Base-by-base conservation (phyloP, 1,284 basidiomycete species). In the Melanopsichium pennsylvanicum region DNA sequence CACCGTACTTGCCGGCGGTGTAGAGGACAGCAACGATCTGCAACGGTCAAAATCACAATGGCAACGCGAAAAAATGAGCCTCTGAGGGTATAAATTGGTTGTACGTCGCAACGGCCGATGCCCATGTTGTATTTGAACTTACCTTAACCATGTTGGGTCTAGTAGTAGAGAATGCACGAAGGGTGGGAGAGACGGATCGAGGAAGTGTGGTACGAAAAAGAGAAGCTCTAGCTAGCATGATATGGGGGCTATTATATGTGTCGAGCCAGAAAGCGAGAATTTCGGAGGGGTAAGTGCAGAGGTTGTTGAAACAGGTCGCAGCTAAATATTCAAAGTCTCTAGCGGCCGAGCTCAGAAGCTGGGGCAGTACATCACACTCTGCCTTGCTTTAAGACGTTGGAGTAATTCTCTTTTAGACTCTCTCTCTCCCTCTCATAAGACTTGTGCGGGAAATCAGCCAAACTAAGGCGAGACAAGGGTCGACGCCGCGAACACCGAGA, bases 21-120 rank as follows among this genome's bases (percentile, higher is more conserved):
- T 84, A 84, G 50, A 93, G 87, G 74, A 93, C 87, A 74, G 90
- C 89, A 59, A 93, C 86, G 76, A 93, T 84, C 90, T 92, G 36
- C 3, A 9, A 10, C 13, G 9, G 16, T 19, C 18, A 16, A 18
- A 12, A 6, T 15, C 5, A 18, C 26, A 16, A 18, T 18, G 16
- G 23, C n/a, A 26, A 4, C 19, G 27, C 19, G 7, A 36, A 25
- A 10, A 18, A 23, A 31, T 13, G n/a, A n/a, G n/a, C n/a, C n/a
- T n/a, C n/a, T n/a, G n/a, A n/a, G n/a, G n/a, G n/a, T n/a, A n/a
- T n/a, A n/a, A n/a, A n/a, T n/a, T n/a, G n/a, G n/a, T n/a, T n/a
- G n/a, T n/a, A n/a, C n/a, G n/a, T n/a, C n/a, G n/a, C n/a, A n/a
- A n/a, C n/a, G n/a, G n/a, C n/a, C n/a, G n/a, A n/a, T n/a, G n/a